Base-by-base conservation (phyloP, 2,329 filamentous ascomycete genomes). In the Ceratocystis diversiconidia region DNA sequence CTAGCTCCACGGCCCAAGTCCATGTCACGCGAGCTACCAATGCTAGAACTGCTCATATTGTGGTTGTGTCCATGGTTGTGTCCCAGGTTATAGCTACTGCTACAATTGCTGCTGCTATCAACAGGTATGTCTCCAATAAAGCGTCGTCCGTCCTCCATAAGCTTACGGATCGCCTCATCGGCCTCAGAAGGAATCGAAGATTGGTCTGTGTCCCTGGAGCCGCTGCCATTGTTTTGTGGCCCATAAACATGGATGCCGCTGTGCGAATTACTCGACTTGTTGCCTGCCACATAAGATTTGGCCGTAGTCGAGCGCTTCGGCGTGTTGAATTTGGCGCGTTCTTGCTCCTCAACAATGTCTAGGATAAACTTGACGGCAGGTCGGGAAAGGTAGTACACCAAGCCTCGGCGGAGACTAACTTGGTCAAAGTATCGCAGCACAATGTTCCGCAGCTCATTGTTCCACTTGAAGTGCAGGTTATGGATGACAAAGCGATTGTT, bases 401-500 rank as follows among this genome's bases (percentile, higher is more conserved):
- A 97, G 63, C 94, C 95, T 70, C 94, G 86, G 63, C 94, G 84
- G 75, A 99, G 95, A 73, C 92, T 91, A 71, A 95, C 94, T 78
- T 99, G 94, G 73, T 99, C 94, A 69, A 94, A 95, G 74, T 99
- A 99, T 28, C 94, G 89, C 50, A 99, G 82, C 62, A 99, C 94
- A 71, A 96, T 96, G 72, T 99, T 97, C 67, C 94, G 85, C 46
- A 99, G 77, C 10, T 92, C 84, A 71, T 99, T 99, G 77, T 96
- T 97, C 94, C 94, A 99, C 75, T 99, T 99, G 66, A 99, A 79
- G 72, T 99, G 94, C 73, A 95, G 84, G 71, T 99, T 99, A 78
- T 99, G 94, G 63, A 99, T 88, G 70, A 97, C 92, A 77, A 99
- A 99, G 1, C 94, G 88, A 72, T 99, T 99, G 73, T 95, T 94